phyloP scores from a whole-genome alignment of 1,139 yeast species.

The Lodderomyces pseudojiufengensis region DNA sequence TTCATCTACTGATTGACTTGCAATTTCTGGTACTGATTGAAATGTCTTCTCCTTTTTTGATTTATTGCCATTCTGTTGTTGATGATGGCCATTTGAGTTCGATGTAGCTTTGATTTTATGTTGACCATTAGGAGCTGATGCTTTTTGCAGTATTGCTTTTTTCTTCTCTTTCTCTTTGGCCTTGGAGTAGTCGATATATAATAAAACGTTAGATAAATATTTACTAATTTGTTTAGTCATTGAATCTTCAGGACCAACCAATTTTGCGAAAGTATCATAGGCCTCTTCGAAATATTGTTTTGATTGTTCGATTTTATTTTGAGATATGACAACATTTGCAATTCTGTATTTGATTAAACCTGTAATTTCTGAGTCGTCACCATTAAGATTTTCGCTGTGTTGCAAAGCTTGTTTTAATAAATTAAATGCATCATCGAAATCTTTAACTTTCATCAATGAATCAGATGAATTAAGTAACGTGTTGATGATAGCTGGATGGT shows the following conservation, averaged over 20 bases:
- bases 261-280: slow-evolving; percentile 49
- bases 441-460: slow-evolving; percentile 52
- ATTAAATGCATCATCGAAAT: slow-evolving; percentile 28
- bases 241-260: slow-evolving; percentile 60
- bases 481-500: slow-evolving; percentile 68
- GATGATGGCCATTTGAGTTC: slow-evolving; percentile 11
- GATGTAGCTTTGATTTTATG: no score
- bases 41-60: slow-evolving; percentile 26
- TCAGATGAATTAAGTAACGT: slow-evolving; percentile 65
- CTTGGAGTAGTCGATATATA: slow-evolving; percentile 36
- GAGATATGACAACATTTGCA: slow-evolving; percentile 59
- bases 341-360: slow-evolving; percentile 62
- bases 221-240: slow-evolving; percentile 61
- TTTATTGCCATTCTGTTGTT: slow-evolving; percentile 13
- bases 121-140: slow-evolving; percentile 1
- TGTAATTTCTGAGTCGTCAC: slow-evolving; percentile 54
- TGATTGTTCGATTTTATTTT: slow-evolving; percentile 54
- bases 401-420: slow-evolving; percentile 50
- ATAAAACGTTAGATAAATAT: slow-evolving; percentile 52
- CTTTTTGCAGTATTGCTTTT: slow-evolving; percentile 8
- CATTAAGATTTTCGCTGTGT: slow-evolving; percentile 48
- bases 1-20: slow-evolving; percentile 62
- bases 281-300: slow-evolving; percentile 50
- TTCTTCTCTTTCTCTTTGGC: slow-evolving; percentile 30
- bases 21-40: slow-evolving; percentile 51